phyloP scores from a whole-genome alignment of 2,329 filamentous ascomycete genomes.

The Talaromyces sp. region DNA sequence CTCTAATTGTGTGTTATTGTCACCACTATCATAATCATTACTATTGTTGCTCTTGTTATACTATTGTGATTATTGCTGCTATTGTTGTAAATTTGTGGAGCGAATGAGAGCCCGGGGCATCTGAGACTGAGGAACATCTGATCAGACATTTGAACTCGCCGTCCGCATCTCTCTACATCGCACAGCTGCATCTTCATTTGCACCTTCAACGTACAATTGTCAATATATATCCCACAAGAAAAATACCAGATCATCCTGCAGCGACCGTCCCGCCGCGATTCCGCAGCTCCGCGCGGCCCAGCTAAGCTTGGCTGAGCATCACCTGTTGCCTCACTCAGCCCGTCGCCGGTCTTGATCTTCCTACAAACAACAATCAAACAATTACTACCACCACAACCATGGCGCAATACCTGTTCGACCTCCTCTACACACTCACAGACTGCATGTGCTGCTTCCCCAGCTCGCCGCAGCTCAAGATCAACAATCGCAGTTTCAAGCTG shows the following conservation, averaged over 20 bases:
- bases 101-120: neutral
- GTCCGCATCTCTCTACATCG: neutral
- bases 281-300: neutral
- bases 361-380: neutral
- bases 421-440: slow-evolving; percentile 86
- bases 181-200: neutral
- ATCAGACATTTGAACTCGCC: neutral
- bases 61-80: neutral
- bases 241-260: neutral
- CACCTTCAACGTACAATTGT: neutral
- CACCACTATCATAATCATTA: neutral
- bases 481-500: slow-evolving; percentile 92
- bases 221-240: neutral
- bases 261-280: neutral
- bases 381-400: slow-evolving; percentile 39
- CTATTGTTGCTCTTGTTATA: neutral
- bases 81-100: neutral
- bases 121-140: neutral
- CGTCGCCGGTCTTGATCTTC: neutral
- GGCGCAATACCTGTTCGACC: slow-evolving; percentile 80
- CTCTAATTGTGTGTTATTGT: neutral
- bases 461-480: slow-evolving; percentile 91
- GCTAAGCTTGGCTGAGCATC: neutral
- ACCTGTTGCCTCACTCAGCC: too few relatives aligned
- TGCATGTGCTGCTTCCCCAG: slow-evolving; percentile 96